Conservation (phyloP, 805 yeast species). For the Grigorovia humatica region DNA sequence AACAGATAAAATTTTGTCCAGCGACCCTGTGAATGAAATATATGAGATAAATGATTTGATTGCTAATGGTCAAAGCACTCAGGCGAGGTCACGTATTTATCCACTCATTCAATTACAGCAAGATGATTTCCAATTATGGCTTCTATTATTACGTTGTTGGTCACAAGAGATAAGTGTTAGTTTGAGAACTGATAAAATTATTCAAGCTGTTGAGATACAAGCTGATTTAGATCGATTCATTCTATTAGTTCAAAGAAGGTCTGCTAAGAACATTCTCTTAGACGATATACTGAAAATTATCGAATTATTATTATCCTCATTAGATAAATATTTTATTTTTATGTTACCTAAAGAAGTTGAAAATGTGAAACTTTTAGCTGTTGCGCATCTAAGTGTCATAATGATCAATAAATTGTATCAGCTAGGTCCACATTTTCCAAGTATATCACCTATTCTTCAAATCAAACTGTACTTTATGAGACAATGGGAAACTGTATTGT, state of each 20-base stretch:
- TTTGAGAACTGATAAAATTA: not conserved
- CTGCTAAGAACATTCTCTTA: no score
- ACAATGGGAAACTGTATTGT: not conserved
- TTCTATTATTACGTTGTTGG: not conserved
- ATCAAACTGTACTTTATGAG: not conserved
- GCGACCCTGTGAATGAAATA: not conserved
- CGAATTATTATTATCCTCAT: not conserved
- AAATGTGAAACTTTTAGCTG: not conserved
- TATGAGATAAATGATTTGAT: slow-evolving; percentile 3
- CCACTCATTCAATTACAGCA: not conserved
- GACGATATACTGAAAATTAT: not conserved
- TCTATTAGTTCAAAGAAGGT: not conserved
- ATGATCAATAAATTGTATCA: no score
- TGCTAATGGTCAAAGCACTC: not conserved
- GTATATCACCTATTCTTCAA: not conserved
- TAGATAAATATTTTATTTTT: no score
- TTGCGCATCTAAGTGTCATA: not conserved
- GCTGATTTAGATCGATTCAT: not conserved
- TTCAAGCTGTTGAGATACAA: no score
- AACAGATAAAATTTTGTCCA: not conserved
- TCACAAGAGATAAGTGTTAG: not conserved
- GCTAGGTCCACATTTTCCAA: not conserved
- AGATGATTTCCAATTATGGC: not conserved
- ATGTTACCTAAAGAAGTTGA: not conserved
- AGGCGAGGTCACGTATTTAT: not conserved